Conservation (phyloP, 2,329 filamentous ascomycete species). For the Ophiocordyceps sinensis region DNA sequence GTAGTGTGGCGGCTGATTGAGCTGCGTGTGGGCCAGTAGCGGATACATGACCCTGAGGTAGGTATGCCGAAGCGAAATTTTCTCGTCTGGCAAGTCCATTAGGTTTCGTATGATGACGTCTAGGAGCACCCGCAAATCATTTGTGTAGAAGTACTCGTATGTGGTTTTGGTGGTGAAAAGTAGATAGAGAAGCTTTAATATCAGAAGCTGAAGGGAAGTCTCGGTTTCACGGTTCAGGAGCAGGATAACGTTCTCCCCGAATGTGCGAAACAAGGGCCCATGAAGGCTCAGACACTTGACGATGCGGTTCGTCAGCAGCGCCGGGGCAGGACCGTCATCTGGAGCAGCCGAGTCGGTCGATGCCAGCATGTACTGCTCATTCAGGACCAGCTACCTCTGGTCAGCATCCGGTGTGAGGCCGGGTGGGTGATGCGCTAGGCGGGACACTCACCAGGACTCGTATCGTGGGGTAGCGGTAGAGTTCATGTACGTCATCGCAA, state of each 20-base stretch:
- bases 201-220: constrained; percentile 87
- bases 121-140: constrained; percentile 83
- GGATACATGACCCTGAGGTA: constrained; percentile 90
- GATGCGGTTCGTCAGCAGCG: constrained; percentile 73
- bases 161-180: constrained; percentile 86
- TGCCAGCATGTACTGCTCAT: constrained; percentile 94
- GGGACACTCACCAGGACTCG: constrained; percentile 59
- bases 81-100: constrained; percentile 85
- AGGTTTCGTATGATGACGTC: constrained; percentile 95
- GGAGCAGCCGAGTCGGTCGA: constrained; percentile 34
- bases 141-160: constrained; percentile 97
- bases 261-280: constrained; percentile 74
- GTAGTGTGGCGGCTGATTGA: constrained; percentile 76
- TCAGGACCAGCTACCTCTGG: constrained; percentile 62
- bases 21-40: constrained; percentile 78
- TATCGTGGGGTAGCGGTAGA: constrained; percentile 92
- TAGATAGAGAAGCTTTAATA: constrained; percentile 87
- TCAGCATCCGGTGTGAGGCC: constrained; percentile 5
- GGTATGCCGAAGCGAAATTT: constrained; percentile 66
- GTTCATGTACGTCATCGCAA: constrained; percentile 76
- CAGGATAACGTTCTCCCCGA: constrained; percentile 94
- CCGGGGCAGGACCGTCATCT: constrained; percentile 20
- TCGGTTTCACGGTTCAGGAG: constrained; percentile 90
- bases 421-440: too few species aligned
- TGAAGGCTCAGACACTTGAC: constrained; percentile 79